phyloP scores from a whole-genome alignment of 768 basidiomycete genomes.

The Trametes cinnabarina region DNA sequence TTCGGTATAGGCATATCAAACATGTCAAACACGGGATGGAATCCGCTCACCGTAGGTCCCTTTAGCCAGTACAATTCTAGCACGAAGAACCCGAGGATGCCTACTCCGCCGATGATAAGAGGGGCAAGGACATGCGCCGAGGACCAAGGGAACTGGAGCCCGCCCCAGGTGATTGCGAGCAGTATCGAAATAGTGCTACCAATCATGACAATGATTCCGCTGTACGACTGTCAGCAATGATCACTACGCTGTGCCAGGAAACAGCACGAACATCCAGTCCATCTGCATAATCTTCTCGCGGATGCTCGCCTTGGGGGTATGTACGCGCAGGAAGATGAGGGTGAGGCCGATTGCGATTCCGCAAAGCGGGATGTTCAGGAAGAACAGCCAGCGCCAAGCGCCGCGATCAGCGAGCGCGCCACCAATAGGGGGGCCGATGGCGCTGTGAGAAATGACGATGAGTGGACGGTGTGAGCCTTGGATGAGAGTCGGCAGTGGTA shows the following conservation, averaged over 20 bases:
- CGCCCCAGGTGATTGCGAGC: constrained; percentile 33
- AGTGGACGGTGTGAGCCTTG: neutral
- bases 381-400: constrained; percentile 10
- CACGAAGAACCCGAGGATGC: constrained; percentile 31
- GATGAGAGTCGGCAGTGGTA: too few species aligned
- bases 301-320: constrained; percentile 27
- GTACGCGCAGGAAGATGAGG: constrained; percentile 2
- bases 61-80: constrained; percentile 29
- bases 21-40: too few species aligned
- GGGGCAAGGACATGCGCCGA: constrained; percentile 34
- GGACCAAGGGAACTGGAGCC: constrained; percentile 35
- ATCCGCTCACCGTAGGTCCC: constrained; percentile 22
- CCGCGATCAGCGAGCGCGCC: constrained; percentile 21
- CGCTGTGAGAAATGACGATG: constrained; percentile 6
- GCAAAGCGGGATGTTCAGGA: constrained; percentile 16
- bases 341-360: constrained; percentile 6
- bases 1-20: too few species aligned
- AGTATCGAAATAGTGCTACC: constrained; percentile 11
- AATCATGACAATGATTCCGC: constrained; percentile 26
- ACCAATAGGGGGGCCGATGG: constrained; percentile 29
- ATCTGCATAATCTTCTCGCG: constrained; percentile 29
- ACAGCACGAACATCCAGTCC: constrained; percentile 37
- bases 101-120: constrained; percentile 33
- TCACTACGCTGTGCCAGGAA: neutral
- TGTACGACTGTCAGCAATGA: constrained; percentile 10